Evolutionary conservation across 768 basidiomycete genomes (phyloP), one percentile per base, ranked within the genome.

Genomic region (Dentipellis fragilis): DNA sequence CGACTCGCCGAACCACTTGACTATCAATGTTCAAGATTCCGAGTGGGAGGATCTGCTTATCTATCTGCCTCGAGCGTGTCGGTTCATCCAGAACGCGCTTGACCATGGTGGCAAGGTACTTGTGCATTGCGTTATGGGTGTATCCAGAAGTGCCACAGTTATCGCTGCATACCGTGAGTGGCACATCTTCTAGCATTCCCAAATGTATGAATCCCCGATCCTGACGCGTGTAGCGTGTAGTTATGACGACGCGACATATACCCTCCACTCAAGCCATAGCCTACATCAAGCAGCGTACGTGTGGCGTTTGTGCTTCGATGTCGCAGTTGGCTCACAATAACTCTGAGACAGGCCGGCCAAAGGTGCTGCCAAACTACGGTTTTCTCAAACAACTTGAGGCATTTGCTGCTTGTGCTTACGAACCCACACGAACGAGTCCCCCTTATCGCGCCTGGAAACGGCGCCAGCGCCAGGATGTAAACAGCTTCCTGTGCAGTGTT

Each of bases 101-200:
- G 65, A 69, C 9, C 21, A 58, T 7, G 75, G 77, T 22, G 84
- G 84, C 0, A 74, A 71, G 48, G 79, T 87, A 5, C 75, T 89
- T 10, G 81, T 88, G 12, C 87, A 89, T 58, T 88, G 87, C 63
- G 71, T 81, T 10, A 84, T 86, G 79, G 87, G 87, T 5, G 68
- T 88, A 8, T 89, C 84, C 0, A 73, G 87, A 58, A 87, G 85
- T 59, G 72, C 80, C 39, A 81, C 85, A 5, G 84, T 89, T 19
- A 77, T 89, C 54, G 84, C 84, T 40, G 89, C 87, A 45, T 91
- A 90, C 64, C 67, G 89, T 89, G 65, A 70, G 85, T 65, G 23
- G 52, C 52, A 17, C 10, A n/a, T 1, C 4, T 17, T 50, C 37
- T 21, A 7, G 37, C 2, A 4, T 29, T 29, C 29, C 29, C 3